Conservation (phyloP, 257 asterid species). For the Thymus quinquecostatus region DNA sequence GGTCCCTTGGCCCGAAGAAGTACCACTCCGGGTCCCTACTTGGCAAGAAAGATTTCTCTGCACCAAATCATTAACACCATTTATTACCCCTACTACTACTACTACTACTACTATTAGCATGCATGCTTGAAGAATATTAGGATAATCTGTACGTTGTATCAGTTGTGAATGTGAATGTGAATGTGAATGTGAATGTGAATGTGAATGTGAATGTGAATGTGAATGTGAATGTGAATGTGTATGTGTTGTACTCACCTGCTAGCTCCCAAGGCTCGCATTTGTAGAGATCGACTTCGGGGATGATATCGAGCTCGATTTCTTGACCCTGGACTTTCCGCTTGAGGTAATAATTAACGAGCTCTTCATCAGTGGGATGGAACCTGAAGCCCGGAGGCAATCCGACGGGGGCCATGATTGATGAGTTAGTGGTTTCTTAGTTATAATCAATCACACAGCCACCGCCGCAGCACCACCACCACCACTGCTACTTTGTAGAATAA, state of each 20-base stretch:
- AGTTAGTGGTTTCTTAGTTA: background rate
- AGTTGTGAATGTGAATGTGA: too few relatives aligned
- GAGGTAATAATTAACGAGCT: conserved; percentile 88
- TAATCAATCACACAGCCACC: background rate
- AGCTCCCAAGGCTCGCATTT: conserved; percentile 98
- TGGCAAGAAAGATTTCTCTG: conserved; percentile 90
- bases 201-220: too few relatives aligned
- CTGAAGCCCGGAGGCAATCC: conserved; percentile 97
- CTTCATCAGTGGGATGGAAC: conserved; percentile 97
- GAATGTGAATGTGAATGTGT: too few relatives aligned
- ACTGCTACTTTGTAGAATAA: background rate
- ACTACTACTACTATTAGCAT: too few relatives aligned
- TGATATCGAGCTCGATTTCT: conserved; percentile 87
- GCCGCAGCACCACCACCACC: conserved; percentile 22
- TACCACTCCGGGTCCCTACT: conserved; percentile 99
- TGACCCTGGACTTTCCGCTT: conserved; percentile 85
- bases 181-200: too few relatives aligned
- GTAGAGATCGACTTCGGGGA: conserved; percentile 97
- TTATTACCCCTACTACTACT: too few relatives aligned
- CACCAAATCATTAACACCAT: background rate
- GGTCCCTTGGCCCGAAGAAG: conserved; percentile 94
- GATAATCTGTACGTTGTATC: too few relatives aligned
- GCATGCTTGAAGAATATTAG: too few relatives aligned
- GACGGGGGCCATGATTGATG: conserved; percentile 72
- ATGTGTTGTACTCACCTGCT: conserved; percentile 53